Evolutionary conservation across 2,329 filamentous ascomycete species (phyloP).

Genomic region (Pseudogymnoascus sp.): DNA sequence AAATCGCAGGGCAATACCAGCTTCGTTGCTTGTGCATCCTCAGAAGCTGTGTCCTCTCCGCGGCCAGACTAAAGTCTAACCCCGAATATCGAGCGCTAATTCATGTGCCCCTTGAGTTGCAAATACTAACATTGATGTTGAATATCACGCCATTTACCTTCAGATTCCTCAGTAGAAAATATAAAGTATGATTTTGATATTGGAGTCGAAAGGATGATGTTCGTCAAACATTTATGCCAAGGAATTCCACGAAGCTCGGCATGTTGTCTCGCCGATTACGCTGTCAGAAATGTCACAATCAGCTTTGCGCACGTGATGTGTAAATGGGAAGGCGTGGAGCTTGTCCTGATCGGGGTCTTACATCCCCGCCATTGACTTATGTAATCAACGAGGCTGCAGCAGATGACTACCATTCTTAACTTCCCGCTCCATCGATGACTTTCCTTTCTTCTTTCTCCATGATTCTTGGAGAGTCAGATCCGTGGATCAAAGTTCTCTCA

Average conservation of each 20-base stretch:
- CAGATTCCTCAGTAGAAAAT: neutral
- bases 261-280: neutral
- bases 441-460: neutral
- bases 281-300: conserved; percentile 4
- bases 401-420: neutral
- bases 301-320: neutral
- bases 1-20: neutral
- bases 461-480: neutral
- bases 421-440: neutral
- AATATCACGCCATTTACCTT: neutral
- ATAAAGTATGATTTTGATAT: neutral
- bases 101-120: neutral
- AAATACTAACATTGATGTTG: neutral
- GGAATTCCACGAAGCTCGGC: neutral
- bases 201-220: neutral
- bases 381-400: neutral
- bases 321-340: conserved; percentile 8
- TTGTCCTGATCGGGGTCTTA: conserved; percentile 2
- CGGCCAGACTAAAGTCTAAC: neutral
- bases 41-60: neutral
- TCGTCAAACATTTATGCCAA: conserved; percentile 4
- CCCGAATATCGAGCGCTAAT: neutral
- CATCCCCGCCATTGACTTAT: neutral
- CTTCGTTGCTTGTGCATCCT: neutral
- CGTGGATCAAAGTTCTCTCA: neutral